phyloP scores from a whole-genome alignment of 352 stramenopile genomes.

The Phytophthora niederhauseri region DNA sequence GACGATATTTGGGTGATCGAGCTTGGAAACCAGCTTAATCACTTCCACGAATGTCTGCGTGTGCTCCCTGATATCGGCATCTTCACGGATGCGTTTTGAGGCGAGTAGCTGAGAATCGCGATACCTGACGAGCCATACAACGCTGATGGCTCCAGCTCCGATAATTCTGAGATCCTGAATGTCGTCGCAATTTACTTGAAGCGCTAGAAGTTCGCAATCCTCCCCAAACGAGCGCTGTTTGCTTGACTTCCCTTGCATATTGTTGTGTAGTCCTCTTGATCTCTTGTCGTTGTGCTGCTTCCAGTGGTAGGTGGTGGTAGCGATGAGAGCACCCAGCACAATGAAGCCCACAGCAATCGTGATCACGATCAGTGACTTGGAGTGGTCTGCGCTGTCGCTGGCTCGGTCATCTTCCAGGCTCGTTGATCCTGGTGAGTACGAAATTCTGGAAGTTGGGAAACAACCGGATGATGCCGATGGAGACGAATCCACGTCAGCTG shows the following conservation, averaged over 20 bases:
- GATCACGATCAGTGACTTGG: not conserved
- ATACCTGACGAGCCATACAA: not conserved
- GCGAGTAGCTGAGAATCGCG: not conserved
- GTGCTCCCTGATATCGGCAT: not conserved
- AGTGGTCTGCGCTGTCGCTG: not conserved
- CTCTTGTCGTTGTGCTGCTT: not conserved
- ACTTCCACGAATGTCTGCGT: not conserved
- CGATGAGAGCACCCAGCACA: not conserved
- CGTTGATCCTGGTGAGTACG: not conserved
- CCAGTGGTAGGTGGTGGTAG: not conserved
- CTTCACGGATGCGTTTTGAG: not conserved
- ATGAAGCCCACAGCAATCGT: not conserved
- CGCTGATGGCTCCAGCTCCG: not conserved
- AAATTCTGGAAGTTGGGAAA: not conserved
- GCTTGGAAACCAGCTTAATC: not conserved
- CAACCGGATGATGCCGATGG: not conserved
- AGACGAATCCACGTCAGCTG: not conserved
- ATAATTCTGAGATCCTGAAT: not conserved
- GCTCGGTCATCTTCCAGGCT: not conserved
- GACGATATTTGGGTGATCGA: not conserved
- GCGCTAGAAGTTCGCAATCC: not conserved
- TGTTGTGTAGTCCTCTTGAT: not conserved
- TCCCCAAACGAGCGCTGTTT: not conserved
- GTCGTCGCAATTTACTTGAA: not conserved
- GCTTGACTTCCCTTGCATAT: not conserved